Evolutionary conservation across 1,284 basidiomycete genomes (phyloP).

Genomic region (Ganoderma lingzhi): DNA sequence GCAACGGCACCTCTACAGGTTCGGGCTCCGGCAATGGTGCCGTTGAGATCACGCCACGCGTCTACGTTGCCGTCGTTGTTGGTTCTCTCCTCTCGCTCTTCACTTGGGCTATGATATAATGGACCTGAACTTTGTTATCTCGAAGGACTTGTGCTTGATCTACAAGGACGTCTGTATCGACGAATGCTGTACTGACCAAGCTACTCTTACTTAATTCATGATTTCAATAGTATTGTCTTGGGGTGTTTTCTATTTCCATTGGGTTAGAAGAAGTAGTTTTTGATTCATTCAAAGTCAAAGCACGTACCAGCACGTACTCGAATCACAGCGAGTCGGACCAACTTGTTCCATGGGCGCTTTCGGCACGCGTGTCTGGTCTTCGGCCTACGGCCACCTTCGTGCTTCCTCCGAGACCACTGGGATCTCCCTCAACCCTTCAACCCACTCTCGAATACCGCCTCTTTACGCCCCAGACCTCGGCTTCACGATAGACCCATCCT

Average conservation of each 20-base stretch:
- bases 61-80: slow-evolving; percentile 11
- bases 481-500: not conserved
- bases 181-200: not conserved
- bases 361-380: not conserved
- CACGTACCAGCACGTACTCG: not conserved
- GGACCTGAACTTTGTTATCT: not conserved
- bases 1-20: not conserved
- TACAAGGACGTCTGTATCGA: slow-evolving; percentile 3
- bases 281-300: not conserved
- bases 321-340: not conserved
- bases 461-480: not conserved
- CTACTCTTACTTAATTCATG: not conserved
- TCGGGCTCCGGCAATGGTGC: slow-evolving; percentile 12
- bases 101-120: slow-evolving; percentile 12
- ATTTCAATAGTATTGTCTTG: not conserved
- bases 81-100: slow-evolving; percentile 4
- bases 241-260: not conserved
- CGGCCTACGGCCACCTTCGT: not conserved
- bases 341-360: not conserved
- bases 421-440: not conserved
- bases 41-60: not conserved
- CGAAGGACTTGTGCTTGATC: slow-evolving; percentile 4
- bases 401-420: not conserved
- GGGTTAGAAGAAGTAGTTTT: not conserved
- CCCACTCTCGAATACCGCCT: not conserved